Base-by-base conservation (phyloP, 2,329 filamentous ascomycete species). In the Tolypocladium guangdongense region DNA sequence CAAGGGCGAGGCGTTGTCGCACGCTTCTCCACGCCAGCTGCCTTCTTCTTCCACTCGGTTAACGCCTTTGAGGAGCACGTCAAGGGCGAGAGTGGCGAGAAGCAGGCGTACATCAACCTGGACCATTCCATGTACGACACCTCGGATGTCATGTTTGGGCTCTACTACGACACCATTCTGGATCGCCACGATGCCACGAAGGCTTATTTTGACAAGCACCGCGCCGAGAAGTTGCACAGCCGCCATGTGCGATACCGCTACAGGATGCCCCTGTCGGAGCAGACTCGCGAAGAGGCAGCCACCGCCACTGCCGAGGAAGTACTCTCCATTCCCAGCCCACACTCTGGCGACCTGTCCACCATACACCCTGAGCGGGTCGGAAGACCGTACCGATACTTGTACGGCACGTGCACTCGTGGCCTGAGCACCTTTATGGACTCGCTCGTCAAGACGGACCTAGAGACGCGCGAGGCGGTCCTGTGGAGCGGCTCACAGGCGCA, bases 41-140 rank as follows among this genome's bases (percentile, higher is more conserved):
- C 83, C 48, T 95, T 91, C 72, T 85, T 82, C 67, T 95, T 95
- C 66, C 89, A 95, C 68, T 81, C 80, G 0, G 74, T 89, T 63
- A 95, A 95, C 59, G 80, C 87, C 0, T 93, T 84, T 64, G 87
- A 92, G 61, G 78, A 88, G 57, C 58, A 61, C 0, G 55, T 62
- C 0, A 66, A 70, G 33, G 69, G 67, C 2, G 70, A 74, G 1
- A 60, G 64, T 0, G 64, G 63, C 2, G 54, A 62, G 12, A 54
- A 60, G 11, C 51, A 52, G 14, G 66, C 59, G 1, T 74, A 83
- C 55, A 74, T 93, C 20, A 72, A 83, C 33, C 81, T 84, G 52
- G 89, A 95, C 56, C 64, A 86, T 1, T 68, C 83, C 33, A 72
- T 79, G 51, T 90, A 86, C 62, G 74, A 80, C 0, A 85, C 80